Percentiles rank a stretch among this genome's conserved stretches.
These are phyloP conservation scores for Gracilariopsis chorda DNA, from an alignment of 23 red algal species.

Conservation along the genomic window DNA sequence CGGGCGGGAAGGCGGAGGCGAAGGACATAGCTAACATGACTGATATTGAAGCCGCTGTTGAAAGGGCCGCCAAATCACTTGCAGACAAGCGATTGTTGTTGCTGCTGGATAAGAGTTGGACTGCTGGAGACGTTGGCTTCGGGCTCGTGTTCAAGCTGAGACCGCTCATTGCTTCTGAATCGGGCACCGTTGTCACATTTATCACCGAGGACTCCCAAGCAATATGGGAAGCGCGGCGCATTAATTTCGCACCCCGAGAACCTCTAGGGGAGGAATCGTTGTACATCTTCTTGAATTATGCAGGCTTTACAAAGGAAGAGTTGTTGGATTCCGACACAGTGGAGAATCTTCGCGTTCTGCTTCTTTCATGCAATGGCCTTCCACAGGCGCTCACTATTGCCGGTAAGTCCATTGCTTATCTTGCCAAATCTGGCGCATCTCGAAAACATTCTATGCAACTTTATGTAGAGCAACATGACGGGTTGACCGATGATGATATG, in stretches of 20 bases:
- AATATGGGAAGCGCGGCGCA: slow-evolving; percentile 2
- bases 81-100: neutral
- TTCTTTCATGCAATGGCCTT: neutral
- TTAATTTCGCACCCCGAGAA: neutral
- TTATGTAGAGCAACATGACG: neutral
- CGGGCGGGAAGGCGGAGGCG: neutral
- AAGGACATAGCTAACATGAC: neutral
- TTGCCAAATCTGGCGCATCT: neutral
- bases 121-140: neutral
- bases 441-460: neutral
- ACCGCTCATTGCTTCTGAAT: neutral
- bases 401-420: neutral
- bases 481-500: neutral
- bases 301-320: neutral
- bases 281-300: slow-evolving; percentile 22
- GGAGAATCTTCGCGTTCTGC: neutral
- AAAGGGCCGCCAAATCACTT: neutral
- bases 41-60: neutral
- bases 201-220: neutral
- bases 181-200: neutral
- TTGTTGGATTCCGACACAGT: neutral
- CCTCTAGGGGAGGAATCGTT: neutral
- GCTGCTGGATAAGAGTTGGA: slow-evolving; percentile 11
- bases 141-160: neutral
- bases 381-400: neutral